Base-by-base conservation (phyloP, 805 yeast genomes). In the Candida sanyiensis region DNA sequence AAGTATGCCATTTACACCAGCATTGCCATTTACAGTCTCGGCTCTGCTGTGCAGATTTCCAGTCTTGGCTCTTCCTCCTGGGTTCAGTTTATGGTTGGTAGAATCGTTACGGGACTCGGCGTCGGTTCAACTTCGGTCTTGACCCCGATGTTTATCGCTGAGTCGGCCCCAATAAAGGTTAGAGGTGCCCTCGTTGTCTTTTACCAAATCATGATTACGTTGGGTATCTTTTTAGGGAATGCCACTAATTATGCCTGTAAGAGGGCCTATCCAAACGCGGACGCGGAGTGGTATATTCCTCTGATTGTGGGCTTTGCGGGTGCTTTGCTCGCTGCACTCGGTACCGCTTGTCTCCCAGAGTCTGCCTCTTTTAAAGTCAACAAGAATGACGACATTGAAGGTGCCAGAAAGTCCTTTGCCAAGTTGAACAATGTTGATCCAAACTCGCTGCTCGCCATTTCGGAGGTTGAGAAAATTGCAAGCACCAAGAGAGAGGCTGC, bases 61-160 rank as follows among this genome's bases (percentile, higher is more conserved):
- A 66, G 83, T 9, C 47, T 46, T 6, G 13, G 30, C 6, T 28
- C 48, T 22, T 41, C 57, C 29, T 59, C 63, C 22, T 80, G 86
- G 86, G 72, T 69, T 52, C 86, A 80, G 58, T 69, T 73, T 51
- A 69, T 76, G 47, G 64, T 78, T 49, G 86, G 86, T 33, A 69
- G 87, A 63, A 69, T 67, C 30, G 57, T 82, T 37, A 74, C 86
- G 17, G 95, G 95, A 35, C 49, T 82, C 9, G 84, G 87, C 35
- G 83, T 85, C 44, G 95, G 95, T 47, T 73, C 76, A 37, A 69
- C 84, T 20, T 75, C 90, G 15, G 86, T 88, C 30, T 67, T 81
- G 42, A 83, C 83, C 23, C 90, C 94, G 30, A 66, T 85, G 63
- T 75, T 80, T 57, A 77, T 80, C 50, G 69, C 81, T 32, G 89